phyloP scores from a whole-genome alignment of 805 yeast genomes.

The Candida taoyuanica region DNA sequence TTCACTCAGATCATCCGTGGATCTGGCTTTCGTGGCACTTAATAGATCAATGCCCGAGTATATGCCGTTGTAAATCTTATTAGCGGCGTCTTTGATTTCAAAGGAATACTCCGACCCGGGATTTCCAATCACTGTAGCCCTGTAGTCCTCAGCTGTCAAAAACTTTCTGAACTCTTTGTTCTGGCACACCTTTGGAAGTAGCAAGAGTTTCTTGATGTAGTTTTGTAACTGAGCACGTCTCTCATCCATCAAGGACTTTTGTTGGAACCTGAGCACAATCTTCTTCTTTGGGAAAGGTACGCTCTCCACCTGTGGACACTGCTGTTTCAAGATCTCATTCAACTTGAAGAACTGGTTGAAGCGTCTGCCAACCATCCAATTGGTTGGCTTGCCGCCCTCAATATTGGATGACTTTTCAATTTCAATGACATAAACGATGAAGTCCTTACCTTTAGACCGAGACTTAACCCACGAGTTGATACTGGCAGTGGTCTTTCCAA shows the following conservation, averaged over 20 bases:
- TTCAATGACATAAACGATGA: conserved; percentile 69
- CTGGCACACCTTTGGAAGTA: conserved; percentile 66
- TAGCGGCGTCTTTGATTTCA: conserved; percentile 20
- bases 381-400: conserved; percentile 50
- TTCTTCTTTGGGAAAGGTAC: conserved; percentile 54
- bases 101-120: conserved; percentile 5
- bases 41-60: conserved; percentile 16
- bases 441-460: conserved; percentile 53
- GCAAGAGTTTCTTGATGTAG: conserved; percentile 55
- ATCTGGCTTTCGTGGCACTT: conserved; percentile 8
- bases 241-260: conserved; percentile 55
- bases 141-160: conserved; percentile 42
- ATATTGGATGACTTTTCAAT: conserved; percentile 49
- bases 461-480: conserved; percentile 47
- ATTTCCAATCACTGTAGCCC: conserved; percentile 1
- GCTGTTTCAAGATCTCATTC: conserved; percentile 55
- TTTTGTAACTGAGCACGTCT: conserved; percentile 57
- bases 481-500: conserved; percentile 53
- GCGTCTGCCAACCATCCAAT: conserved; percentile 89
- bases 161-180: conserved; percentile 71
- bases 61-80: conserved; percentile 18
- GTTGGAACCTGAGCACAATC: conserved; percentile 69
- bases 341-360: conserved; percentile 78
- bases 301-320: conserved; percentile 47
- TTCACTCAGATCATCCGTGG: conserved; percentile 8